Evolutionary conservation across 495 filamentous ascomycete genomes (phyloP).

Genomic region (Entonaema liquescens): DNA sequence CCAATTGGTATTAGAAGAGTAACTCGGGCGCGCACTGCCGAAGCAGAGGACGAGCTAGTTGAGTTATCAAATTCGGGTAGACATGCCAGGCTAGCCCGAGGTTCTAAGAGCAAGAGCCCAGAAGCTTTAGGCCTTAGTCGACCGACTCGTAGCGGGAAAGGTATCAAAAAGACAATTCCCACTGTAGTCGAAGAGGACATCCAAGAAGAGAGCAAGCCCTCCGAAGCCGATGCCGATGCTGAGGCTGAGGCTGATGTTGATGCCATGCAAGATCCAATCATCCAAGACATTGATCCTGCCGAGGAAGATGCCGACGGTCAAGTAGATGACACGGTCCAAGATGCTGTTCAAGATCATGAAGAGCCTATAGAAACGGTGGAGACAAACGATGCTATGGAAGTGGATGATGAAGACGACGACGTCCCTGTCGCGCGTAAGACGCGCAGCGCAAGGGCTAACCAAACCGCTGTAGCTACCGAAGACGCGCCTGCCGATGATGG

Average conservation of each 20-base stretch:
- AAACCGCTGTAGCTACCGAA: slow-evolving; percentile 44
- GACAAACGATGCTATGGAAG: slow-evolving; percentile 62
- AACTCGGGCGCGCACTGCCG: slow-evolving; percentile 58
- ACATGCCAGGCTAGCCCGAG: slow-evolving; percentile 67
- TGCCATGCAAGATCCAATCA: slow-evolving; percentile 24
- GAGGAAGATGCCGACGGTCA: slow-evolving; percentile 42
- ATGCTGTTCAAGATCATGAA: slow-evolving; percentile 50
- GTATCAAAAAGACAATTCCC: slow-evolving; percentile 64
- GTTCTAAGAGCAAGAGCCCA: slow-evolving; percentile 68
- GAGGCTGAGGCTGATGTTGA: slow-evolving; percentile 24
- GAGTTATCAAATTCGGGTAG: slow-evolving; percentile 78
- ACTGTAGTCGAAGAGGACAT: slow-evolving; percentile 67
- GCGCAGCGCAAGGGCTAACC: slow-evolving; percentile 53
- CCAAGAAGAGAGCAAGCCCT: slow-evolving; percentile 52
- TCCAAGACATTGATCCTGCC: slow-evolving; percentile 53
- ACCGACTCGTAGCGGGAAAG: slow-evolving; percentile 68
- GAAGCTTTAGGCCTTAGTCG: slow-evolving; percentile 60
- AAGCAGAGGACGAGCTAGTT: slow-evolving; percentile 45
- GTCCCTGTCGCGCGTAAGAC: slow-evolving; percentile 64
- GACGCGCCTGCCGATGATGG: slow-evolving; percentile 47
- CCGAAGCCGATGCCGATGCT: slow-evolving; percentile 2
- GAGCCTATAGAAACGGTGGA: slow-evolving; percentile 52
- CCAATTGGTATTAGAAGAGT: slow-evolving; percentile 50
- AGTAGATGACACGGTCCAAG: slow-evolving; percentile 46
- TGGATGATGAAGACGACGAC: slow-evolving; percentile 73